A percentile compares a stretch with the other conserved stretches of the same genome.
Evolutionary conservation across 441 rosid species (phyloP).

Genomic region (Kokia cookei): DNA sequence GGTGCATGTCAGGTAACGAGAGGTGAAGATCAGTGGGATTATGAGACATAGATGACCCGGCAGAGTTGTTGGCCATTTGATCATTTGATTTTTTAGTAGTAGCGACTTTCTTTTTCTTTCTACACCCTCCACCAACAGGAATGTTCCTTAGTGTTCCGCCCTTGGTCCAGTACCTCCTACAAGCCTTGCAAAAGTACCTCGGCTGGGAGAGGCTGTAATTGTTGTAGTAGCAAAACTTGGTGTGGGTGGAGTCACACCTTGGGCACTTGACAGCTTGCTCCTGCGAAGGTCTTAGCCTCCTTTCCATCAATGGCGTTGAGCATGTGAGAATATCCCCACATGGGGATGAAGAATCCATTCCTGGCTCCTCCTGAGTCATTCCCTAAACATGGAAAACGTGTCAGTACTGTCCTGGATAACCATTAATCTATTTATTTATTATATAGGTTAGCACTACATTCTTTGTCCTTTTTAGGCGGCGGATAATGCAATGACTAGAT

Average conservation of each 20-base stretch:
- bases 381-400: constrained; percentile 32
- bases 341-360: constrained; percentile 66
- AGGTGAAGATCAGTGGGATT: constrained; percentile 62
- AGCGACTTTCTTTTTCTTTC: constrained; percentile 70
- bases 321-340: constrained; percentile 75
- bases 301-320: constrained; percentile 74
- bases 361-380: constrained; percentile 53
- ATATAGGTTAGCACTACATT: constrained; percentile 7
- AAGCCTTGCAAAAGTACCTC: constrained; percentile 92
- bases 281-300: constrained; percentile 71
- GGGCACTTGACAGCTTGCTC: constrained; percentile 91
- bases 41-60: constrained; percentile 27
- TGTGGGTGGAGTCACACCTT: constrained; percentile 83
- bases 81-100: constrained; percentile 31
- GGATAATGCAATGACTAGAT: not conserved
- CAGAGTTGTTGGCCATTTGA: constrained; percentile 10
- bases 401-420: not conserved
- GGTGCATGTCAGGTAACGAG: constrained; percentile 48
- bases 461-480: constrained; percentile 9
- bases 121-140: constrained; percentile 95
- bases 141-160: constrained; percentile 90
- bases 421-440: not conserved
- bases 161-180: constrained; percentile 96
- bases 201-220: constrained; percentile 97
- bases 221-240: constrained; percentile 95